Evolutionary conservation across 2,329 filamentous ascomycete genomes (phyloP).

Genomic region (Clonostachys byssicola): DNA sequence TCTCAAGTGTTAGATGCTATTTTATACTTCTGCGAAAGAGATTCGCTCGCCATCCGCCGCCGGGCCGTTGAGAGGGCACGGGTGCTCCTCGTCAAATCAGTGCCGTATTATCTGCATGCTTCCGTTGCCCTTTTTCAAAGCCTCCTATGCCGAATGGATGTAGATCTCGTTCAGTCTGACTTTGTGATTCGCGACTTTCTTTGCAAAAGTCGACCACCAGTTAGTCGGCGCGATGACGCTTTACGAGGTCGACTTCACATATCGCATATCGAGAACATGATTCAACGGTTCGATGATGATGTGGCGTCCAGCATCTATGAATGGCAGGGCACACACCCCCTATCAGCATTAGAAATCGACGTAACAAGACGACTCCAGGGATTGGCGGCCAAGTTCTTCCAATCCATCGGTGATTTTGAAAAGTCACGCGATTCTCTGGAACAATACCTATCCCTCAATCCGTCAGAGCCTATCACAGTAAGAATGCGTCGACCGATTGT

Average conservation of each 20-base stretch:
- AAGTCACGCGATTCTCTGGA: conserved; percentile 19
- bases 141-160: conserved; percentile 17
- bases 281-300: conserved; percentile 20
- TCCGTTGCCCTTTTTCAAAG: conserved; percentile 21
- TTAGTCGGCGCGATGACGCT: conserved; percentile 17
- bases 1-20: conserved; percentile 15
- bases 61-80: conserved; percentile 14
- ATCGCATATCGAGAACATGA: conserved; percentile 24
- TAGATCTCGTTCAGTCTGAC: conserved; percentile 15
- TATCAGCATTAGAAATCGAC: conserved; percentile 22
- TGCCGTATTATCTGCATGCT: conserved; percentile 23
- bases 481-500: conserved; percentile 18
- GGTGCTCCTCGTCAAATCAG: conserved; percentile 15
- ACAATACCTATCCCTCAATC: conserved; percentile 17
- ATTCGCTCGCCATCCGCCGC: not conserved
- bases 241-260: conserved; percentile 23
- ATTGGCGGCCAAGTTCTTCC: conserved; percentile 21
- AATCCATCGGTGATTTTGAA: conserved; percentile 22
- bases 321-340: conserved; percentile 18
- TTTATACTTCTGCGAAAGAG: conserved; percentile 8
- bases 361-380: conserved; percentile 24
- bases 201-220: conserved; percentile 4
- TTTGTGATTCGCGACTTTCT: conserved; percentile 15
- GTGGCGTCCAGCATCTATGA: conserved; percentile 20
- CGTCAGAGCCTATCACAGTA: conserved; percentile 11